Conservation (phyloP, 2,329 filamentous ascomycete species). For the Pyrenophora tritici-repentis region DNA sequence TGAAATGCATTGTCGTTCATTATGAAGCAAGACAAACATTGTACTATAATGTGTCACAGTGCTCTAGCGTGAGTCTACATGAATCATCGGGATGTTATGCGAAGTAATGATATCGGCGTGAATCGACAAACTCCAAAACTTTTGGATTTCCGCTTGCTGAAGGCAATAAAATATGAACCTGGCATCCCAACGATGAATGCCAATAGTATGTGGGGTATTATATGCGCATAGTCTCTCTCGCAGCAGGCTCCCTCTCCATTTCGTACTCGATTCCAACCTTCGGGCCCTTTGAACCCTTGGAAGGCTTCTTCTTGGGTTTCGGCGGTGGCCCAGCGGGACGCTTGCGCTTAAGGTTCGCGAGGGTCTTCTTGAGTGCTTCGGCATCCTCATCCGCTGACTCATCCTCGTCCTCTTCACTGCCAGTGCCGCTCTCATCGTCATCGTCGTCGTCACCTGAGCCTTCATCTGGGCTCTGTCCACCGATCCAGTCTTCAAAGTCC, state of each 20-base stretch:
- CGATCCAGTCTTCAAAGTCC: conserved; percentile 89
- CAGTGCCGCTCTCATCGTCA: conserved; percentile 59
- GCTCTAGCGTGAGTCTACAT: background rate
- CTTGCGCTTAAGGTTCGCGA: conserved; percentile 62
- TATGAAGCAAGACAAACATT: background rate
- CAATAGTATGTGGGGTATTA: conserved; percentile 31
- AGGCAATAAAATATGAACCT: conserved; percentile 10
- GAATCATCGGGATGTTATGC: background rate
- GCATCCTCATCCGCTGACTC: conserved; percentile 60
- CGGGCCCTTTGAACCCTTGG: conserved; percentile 56
- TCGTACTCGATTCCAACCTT: conserved; percentile 79
- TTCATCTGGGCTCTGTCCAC: conserved; percentile 65
- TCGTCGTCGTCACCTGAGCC: conserved; percentile 64
- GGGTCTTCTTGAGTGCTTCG: conserved; percentile 62
- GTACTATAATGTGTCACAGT: background rate
- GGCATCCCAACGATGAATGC: conserved; percentile 19
- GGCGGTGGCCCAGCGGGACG: conserved; percentile 54
- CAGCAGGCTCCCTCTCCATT: conserved; percentile 65
- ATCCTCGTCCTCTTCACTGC: conserved; percentile 59
- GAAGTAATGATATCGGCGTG: background rate
- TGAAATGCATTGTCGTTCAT: background rate
- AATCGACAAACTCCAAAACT: background rate
- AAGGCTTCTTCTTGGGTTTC: conserved; percentile 63
- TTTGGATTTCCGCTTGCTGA: background rate
- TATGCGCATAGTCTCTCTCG: conserved; percentile 39